A percentile compares a stretch with the other conserved stretches of the same genome.
These are phyloP conservation scores for Phytophthora sp. DNA, from an alignment of 352 stramenopile genomes.

Conservation along the genomic window DNA sequence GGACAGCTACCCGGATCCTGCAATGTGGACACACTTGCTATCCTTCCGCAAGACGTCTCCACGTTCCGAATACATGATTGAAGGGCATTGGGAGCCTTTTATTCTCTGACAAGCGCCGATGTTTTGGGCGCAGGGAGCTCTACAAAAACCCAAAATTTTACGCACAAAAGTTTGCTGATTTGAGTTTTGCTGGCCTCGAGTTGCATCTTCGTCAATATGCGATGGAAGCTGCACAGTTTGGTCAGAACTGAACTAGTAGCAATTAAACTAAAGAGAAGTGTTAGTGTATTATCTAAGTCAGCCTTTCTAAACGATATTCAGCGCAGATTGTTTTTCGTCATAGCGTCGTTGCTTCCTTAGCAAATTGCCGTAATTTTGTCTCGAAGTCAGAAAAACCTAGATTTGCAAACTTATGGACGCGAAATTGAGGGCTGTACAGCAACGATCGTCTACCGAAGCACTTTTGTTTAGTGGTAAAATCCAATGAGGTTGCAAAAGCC, in stretches of 20 bases:
- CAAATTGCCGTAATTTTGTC: slow-evolving; percentile 13
- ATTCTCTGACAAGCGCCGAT: slow-evolving; percentile 45
- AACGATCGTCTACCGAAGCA: slow-evolving; percentile 50
- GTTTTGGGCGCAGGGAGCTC: slow-evolving; percentile 41
- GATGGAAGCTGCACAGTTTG: slow-evolving; percentile 2
- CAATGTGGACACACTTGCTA: slow-evolving; percentile 64
- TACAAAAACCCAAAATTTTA: not conserved
- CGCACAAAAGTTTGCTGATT: not conserved
- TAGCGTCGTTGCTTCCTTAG: slow-evolving; percentile 14
- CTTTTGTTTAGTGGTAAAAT: slow-evolving; percentile 51
- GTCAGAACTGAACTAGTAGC: not conserved
- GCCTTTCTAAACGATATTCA: no score
- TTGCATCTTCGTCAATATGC: slow-evolving; percentile 4
- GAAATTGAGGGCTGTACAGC: slow-evolving; percentile 17
- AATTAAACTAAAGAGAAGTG: not conserved
- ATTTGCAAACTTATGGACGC: slow-evolving; percentile 3
- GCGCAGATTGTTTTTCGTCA: no score
- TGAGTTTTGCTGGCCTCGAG: slow-evolving; percentile 8
- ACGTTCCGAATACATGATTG: slow-evolving; percentile 44
- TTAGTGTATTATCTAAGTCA: no score
- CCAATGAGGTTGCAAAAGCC: slow-evolving; percentile 41
- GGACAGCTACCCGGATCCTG: slow-evolving; percentile 33
- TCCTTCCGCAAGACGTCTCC: slow-evolving; percentile 46
- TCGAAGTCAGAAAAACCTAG: slow-evolving; percentile 15
- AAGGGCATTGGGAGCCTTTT: slow-evolving; percentile 32